Conservation (phyloP, 164 flowering plant species). For the Magnolia changhungtana region DNA sequence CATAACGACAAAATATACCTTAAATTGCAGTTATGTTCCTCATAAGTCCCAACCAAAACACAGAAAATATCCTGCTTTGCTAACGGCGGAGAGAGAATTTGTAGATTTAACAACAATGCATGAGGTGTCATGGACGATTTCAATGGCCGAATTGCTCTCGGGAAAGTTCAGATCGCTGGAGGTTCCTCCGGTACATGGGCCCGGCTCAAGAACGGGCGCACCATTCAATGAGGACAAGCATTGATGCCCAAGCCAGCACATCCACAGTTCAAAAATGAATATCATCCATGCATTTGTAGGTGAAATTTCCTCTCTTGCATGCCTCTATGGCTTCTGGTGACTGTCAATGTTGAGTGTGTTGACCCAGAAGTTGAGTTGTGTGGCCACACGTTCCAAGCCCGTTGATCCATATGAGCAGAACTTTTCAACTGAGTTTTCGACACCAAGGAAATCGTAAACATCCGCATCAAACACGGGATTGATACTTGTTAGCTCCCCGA, state of each 20-base stretch:
- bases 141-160: too few species aligned
- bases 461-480: constrained; percentile 61
- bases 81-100: too few species aligned
- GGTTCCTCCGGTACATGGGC: neutral
- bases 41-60: too few species aligned
- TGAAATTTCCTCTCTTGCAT: neutral
- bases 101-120: too few species aligned
- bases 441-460: constrained; percentile 85
- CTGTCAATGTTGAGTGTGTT: constrained; percentile 30
- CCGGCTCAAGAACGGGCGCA: neutral
- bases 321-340: neutral
- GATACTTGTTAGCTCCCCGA: constrained; percentile 56
- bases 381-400: constrained; percentile 73
- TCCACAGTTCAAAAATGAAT: neutral
- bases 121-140: too few species aligned
- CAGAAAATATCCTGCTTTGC: too few species aligned
- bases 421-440: constrained; percentile 76
- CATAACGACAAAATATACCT: too few species aligned
- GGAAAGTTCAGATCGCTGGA: too few species aligned
- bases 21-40: too few species aligned
- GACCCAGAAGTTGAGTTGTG: constrained; percentile 68
- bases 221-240: neutral
- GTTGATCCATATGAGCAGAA: constrained; percentile 93
- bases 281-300: neutral
- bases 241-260: neutral